Evolutionary conservation across 768 basidiomycete species (phyloP), one percentile per base, ranked within the genome.

Genomic region (Kwoniella dejecticola): DNA sequence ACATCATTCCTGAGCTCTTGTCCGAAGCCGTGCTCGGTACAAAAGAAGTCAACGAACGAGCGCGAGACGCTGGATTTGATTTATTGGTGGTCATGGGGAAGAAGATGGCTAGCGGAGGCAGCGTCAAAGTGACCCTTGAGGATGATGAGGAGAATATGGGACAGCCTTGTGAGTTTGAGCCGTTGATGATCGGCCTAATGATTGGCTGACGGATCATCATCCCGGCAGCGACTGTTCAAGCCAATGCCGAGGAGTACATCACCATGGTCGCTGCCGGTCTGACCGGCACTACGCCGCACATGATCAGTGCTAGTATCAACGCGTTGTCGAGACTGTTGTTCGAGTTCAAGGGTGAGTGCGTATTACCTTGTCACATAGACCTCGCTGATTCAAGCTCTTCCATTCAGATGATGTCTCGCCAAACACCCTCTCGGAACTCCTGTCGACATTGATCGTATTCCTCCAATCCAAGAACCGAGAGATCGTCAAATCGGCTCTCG

Each of bases 261-360:
- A 99, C 90, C 2, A 98, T 99, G 94, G 82, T 97, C 27, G 90
- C 90, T 36, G 94, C 92, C 68, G 96, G 96, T 59, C 80, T 98
- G 47, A 93, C 92, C 8, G 94, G 91, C 21, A 88, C 89, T 13
- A 90, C 86, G 11, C 93, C 95, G 0, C 96, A 99, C 75, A 98
- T 96, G 92, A 95, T 98, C 77, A 95, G 93, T 73, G 96, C 96
- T 1, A 91, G 91, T 1, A 87, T 98, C 53, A 97, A 93, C 5
- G 91, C 92, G 0, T 86, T 99, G 55, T 94, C 94, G 1, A 86
- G 96, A 23, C 83, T 98, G 12, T 83, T 97, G 17, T 99, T 97
- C 76, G 96, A 98, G 80, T 99, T 94, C 82, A 92, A 89, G 83
- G 87, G 94, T 92, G 53, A 40, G 81, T 76, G 41, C 26, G 6